Conservation (phyloP, 2,329 filamentous ascomycete species). For the Pseudocercospora crystallina region DNA sequence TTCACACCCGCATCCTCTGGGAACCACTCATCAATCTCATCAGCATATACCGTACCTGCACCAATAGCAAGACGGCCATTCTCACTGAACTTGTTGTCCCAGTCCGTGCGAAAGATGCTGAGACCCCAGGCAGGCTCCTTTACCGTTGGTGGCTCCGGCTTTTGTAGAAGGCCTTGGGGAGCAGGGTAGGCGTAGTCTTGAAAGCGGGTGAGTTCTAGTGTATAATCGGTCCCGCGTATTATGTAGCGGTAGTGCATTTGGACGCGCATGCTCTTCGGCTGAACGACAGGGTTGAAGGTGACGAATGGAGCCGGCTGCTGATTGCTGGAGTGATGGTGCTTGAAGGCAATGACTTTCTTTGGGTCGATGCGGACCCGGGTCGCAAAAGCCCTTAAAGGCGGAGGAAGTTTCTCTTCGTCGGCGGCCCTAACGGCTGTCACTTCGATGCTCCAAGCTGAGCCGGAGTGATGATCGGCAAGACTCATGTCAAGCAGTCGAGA, state of each 20-base stretch:
- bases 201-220: slow-evolving; percentile 32
- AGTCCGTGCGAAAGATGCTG: slow-evolving; percentile 29
- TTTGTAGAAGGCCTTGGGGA: background rate
- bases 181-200: slow-evolving; percentile 23
- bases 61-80: slow-evolving; percentile 33
- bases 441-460: slow-evolving; percentile 35
- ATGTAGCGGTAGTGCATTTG: slow-evolving; percentile 29
- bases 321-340: slow-evolving; percentile 1
- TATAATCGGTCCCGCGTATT: slow-evolving; percentile 30
- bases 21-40: slow-evolving; percentile 33
- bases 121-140: slow-evolving; percentile 34
- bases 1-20: slow-evolving; percentile 19
- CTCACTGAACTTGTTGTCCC: slow-evolving; percentile 29
- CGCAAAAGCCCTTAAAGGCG: slow-evolving; percentile 20
- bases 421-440: slow-evolving; percentile 23
- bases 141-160: slow-evolving; percentile 5
- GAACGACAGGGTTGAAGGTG: slow-evolving; percentile 14
- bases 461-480: slow-evolving; percentile 28
- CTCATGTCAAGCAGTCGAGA: slow-evolving; percentile 30
- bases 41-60: slow-evolving; percentile 27
- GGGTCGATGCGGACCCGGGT: slow-evolving; percentile 21
- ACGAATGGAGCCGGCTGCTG: slow-evolving; percentile 17
- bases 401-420: slow-evolving; percentile 19
- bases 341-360: slow-evolving; percentile 1
- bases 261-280: slow-evolving; percentile 25